Base-by-base conservation (phyloP, 768 basidiomycete genomes). In the Phlebiopsis gigantea region DNA sequence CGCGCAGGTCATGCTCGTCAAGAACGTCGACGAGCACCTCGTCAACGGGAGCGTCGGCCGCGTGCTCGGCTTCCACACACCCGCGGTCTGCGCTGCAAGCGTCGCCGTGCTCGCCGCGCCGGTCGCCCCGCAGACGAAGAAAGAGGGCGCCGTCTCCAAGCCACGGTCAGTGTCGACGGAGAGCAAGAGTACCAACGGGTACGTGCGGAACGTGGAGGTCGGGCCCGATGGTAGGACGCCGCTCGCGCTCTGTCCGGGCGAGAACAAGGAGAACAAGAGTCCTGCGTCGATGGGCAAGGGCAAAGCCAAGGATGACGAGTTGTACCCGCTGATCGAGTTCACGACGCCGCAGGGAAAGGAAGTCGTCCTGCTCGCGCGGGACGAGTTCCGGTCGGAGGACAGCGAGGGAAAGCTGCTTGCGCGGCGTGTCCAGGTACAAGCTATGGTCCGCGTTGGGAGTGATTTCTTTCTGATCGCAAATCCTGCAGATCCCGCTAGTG, bases 1-100 rank as follows among this genome's bases (percentile, higher is more conserved):
- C 34, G 80, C 83, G 9, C 87, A 88, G 62, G 79, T 80, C 8
- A 87, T 86, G 84, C 73, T 88, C 26, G 77, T 88, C 68, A 87
- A 87, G 73, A 89, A 89, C 62, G 72, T 82, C 45, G 78, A 81
- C 45, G 83, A 75, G 52, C 59, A 50, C 31, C 77, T 88, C n/a
- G 87, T 87, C 48, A 89, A 89, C 63, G 87, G 87, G 0, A 80
- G 78, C 39, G 80, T 87, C 53, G 87, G 87, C 0, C 72, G 71
- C 21, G 79, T 89, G 2, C 67, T 85, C 19, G 81, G 79, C 0
- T 89, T 88, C 66, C 71, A 62, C 42, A 59, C 49, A 25, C 63
- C 71, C 29, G 57, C 61, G 9, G 61, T 48, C 10, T 66, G 65
- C 43, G 24, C 39, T 8, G 65, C 64, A 9, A 62, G 61, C 26